Evolutionary conservation across 257 asterid genomes (phyloP), one percentile per base, ranked within the genome.

Genomic region (Asclepias syriaca): DNA sequence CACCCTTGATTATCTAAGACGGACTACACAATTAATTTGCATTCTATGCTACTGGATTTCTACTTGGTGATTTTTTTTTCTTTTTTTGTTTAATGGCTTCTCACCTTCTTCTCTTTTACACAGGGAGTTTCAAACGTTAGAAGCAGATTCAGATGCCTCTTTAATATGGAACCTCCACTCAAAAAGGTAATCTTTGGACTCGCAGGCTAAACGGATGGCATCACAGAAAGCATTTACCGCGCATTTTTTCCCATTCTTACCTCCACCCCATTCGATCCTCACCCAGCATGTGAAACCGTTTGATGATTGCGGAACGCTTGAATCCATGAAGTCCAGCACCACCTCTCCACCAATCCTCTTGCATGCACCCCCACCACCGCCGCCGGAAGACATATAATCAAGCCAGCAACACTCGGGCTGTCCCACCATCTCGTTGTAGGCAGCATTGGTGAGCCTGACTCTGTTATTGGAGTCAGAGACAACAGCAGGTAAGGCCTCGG

Each of bases 371-470:
- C 83, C 83, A 59, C 78, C 75, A 4, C 75, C 2, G 7, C 75
- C 65, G 51, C 65, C 65, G 29, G 49, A 49, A 3, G 74, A 19
- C 77, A 8, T 76, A 74, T 81, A 80, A 8, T 88, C 99, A 3
- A 92, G 85, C 99, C 99, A 95, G 65, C 87, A 80, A 72, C 98
- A 95, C 53, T 89, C 96, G 0, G 99, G 99, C 81, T 95, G 99
- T 6, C 99, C 98, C 11, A 90, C 84, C 95, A 95, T 86, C 75
- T 88, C 97, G 73, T 82, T 90, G 83, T 90, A 95, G 0, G 96
- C 96, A 11, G 97, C 75, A 68, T 95, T 95, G 16, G 89, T 77
- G 32, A 87, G 74, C 80, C 98, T 82, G 50, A 95, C 99, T 70
- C 76, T 86, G 74, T 92, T 87, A 34, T 60, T 77, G 0, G 97